These are phyloP conservation scores for Acacia crassicarpa DNA, from an alignment of 306 rosid genomes.

Conservation along the genomic window DNA sequence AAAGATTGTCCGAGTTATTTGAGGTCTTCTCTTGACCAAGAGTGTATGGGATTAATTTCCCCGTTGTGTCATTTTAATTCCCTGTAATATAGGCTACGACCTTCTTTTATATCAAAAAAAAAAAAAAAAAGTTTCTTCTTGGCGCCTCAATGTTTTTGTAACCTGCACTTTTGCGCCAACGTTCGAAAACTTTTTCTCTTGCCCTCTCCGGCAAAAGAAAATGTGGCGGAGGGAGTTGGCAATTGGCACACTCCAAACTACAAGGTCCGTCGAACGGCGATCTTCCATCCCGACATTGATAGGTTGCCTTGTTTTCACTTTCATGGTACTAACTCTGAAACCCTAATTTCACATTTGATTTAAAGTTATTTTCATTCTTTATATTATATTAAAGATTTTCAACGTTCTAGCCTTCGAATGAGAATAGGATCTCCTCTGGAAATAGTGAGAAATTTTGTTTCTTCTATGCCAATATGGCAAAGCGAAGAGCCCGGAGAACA, in stretches of 20 bases:
- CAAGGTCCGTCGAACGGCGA: background rate
- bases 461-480: conserved; percentile 33
- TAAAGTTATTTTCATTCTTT: too few relatives aligned
- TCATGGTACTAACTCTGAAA: too few relatives aligned
- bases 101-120: too few relatives aligned
- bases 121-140: background rate
- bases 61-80: too few relatives aligned
- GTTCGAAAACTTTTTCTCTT: background rate
- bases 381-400: too few relatives aligned
- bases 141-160: background rate
- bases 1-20: too few relatives aligned
- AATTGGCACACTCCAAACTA: background rate
- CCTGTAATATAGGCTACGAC: too few relatives aligned
- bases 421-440: too few relatives aligned
- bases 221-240: background rate
- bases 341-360: too few relatives aligned
- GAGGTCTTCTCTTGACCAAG: too few relatives aligned
- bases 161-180: background rate
- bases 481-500: conserved; percentile 40
- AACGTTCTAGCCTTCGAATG: too few relatives aligned
- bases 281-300: background rate
- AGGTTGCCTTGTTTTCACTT: background rate
- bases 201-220: background rate
- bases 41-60: too few relatives aligned
- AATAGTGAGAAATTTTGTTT: background rate